Evolutionary conservation across 257 asterid species (phyloP).

Genomic region (Solanum ossicruentum): DNA sequence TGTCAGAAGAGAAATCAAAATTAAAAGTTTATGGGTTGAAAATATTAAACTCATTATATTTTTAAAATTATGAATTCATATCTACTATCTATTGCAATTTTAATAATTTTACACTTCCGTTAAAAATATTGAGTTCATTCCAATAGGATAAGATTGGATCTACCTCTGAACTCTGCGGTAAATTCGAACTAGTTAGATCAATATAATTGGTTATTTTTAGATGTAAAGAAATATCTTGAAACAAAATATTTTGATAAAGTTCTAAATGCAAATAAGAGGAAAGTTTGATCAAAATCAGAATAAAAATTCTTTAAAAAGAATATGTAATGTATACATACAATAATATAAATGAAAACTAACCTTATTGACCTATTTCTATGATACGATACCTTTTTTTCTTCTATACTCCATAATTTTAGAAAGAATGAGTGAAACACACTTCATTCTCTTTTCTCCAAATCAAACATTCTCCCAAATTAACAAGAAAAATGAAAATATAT

Average conservation of each 20-base stretch:
- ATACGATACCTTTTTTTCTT: neutral
- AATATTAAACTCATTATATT: neutral
- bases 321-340: neutral
- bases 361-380: neutral
- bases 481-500: neutral
- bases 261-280: neutral
- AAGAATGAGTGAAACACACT: conserved; percentile 20
- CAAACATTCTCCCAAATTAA: neutral
- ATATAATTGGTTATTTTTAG: neutral
- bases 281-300: neutral
- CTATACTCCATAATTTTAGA: neutral
- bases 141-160: neutral
- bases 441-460: conserved; percentile 10
- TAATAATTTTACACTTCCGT: neutral
- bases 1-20: neutral
- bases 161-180: neutral
- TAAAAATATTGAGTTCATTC: too few relatives aligned
- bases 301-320: neutral
- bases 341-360: neutral
- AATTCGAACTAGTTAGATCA: neutral
- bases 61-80: neutral
- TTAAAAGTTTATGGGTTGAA: neutral
- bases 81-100: neutral
- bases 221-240: neutral
- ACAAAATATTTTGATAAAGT: neutral